phyloP scores from a whole-genome alignment of 176 grass and related monocot species.

The Stipa capillata region DNA sequence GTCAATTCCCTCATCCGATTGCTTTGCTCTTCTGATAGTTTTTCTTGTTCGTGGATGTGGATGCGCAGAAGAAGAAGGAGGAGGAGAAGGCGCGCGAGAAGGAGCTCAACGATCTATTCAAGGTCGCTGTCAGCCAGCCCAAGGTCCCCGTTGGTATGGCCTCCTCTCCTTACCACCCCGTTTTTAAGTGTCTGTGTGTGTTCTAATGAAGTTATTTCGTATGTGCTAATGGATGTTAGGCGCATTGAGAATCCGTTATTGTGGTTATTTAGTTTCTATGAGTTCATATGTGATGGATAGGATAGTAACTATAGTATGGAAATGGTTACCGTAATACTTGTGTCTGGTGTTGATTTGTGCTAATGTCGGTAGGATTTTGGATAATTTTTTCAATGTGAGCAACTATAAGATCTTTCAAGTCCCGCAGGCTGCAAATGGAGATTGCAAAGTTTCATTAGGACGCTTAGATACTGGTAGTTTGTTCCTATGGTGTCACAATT shows the following conservation, averaged over 20 bases:
- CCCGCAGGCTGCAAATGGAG: background rate
- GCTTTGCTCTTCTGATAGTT: constrained; percentile 1
- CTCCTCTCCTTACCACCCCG: background rate
- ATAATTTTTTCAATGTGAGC: constrained; percentile 4
- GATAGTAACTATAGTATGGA: background rate
- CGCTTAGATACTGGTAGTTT: background rate
- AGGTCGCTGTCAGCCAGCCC: constrained; percentile 97
- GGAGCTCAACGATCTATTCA: constrained; percentile 98
- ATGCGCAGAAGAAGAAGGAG: constrained; percentile 96
- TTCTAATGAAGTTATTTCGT: background rate
- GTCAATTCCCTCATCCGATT: background rate
- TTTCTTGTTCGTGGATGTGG: background rate
- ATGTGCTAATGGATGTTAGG: background rate
- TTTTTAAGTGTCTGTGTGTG: background rate
- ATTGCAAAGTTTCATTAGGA: background rate
- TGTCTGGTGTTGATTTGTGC: background rate
- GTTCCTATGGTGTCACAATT: background rate
- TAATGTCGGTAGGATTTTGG: background rate
- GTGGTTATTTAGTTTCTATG: background rate
- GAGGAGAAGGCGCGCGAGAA: constrained; percentile 90
- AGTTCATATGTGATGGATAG: background rate
- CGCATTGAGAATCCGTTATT: background rate
- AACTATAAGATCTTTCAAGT: background rate
- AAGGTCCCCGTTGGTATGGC: constrained; percentile 90
- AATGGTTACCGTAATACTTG: background rate